These are phyloP conservation scores for Cladosporium sp. DNA, from an alignment of 2,329 filamentous ascomycete genomes.

Conservation along the genomic window DNA sequence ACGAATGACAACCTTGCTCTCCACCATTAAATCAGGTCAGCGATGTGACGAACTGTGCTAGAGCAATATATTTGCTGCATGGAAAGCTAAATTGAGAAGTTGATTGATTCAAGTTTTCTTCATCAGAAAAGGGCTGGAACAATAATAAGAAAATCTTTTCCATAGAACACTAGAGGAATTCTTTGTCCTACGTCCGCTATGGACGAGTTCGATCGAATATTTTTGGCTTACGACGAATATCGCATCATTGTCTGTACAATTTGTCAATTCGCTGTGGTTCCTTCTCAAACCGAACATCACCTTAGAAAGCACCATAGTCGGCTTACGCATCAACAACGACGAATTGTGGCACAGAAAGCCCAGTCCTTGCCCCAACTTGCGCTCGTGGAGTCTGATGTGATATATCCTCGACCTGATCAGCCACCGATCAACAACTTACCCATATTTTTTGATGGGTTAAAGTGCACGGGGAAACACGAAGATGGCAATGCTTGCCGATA, in stretches of 20 bases:
- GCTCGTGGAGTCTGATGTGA: background rate
- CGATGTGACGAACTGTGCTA: background rate
- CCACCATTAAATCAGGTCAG: background rate
- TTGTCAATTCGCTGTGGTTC: background rate
- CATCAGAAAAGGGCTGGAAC: background rate
- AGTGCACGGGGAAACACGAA: background rate
- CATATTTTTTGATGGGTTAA: background rate
- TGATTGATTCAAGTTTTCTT: background rate
- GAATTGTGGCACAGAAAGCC: background rate
- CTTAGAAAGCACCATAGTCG: background rate
- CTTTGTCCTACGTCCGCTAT: background rate
- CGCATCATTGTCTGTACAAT: background rate
- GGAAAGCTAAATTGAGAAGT: background rate
- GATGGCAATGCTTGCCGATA: background rate
- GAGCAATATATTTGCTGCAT: background rate
- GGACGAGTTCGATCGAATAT: background rate
- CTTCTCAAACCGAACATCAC: background rate
- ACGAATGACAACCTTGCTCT: background rate
- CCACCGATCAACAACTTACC: background rate
- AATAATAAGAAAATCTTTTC: background rate
- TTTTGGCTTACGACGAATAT: background rate
- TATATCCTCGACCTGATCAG: background rate
- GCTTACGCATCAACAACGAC: background rate
- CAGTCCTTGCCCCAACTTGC: background rate
- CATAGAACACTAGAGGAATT: background rate